These are phyloP conservation scores for Viola odorata DNA, from an alignment of 345 rosid genomes.

Conservation along the genomic window DNA sequence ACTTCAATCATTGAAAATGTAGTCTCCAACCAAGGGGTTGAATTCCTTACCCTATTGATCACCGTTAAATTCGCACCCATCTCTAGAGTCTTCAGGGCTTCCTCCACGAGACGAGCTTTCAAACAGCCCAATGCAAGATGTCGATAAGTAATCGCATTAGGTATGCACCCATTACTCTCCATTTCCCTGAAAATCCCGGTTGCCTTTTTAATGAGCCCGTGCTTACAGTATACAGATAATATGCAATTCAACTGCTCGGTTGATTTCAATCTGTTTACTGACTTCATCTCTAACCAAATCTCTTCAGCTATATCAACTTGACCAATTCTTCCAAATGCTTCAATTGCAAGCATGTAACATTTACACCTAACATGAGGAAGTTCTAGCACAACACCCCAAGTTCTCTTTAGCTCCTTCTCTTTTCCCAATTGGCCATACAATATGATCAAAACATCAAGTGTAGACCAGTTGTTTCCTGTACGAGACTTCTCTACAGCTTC, in stretches of 20 bases:
- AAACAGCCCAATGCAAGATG: slow-evolving; percentile 90
- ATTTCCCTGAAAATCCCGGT: slow-evolving; percentile 57
- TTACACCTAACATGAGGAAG: slow-evolving; percentile 54
- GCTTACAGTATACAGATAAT: slow-evolving; percentile 62
- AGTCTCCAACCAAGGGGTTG: slow-evolving; percentile 88
- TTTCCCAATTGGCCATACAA: slow-evolving; percentile 66
- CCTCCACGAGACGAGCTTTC: slow-evolving; percentile 50
- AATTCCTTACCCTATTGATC: slow-evolving; percentile 48
- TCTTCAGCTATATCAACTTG: slow-evolving; percentile 61
- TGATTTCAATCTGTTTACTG: slow-evolving; percentile 42
- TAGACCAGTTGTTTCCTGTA: slow-evolving; percentile 80
- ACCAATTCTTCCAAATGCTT: slow-evolving; percentile 68
- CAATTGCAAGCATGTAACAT: slow-evolving; percentile 64
- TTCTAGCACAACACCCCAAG: slow-evolving; percentile 51
- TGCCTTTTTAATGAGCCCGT: slow-evolving; percentile 58
- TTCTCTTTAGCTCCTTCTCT: slow-evolving; percentile 53
- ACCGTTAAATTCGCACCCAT: slow-evolving; percentile 41
- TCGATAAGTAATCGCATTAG: slow-evolving; percentile 73
- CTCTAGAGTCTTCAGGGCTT: slow-evolving; percentile 65
- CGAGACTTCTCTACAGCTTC: slow-evolving; percentile 68
- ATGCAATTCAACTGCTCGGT: slow-evolving; percentile 76
- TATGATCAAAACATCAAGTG: slow-evolving; percentile 70
- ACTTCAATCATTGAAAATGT: slow-evolving; percentile 61
- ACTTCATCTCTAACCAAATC: slow-evolving; percentile 75
- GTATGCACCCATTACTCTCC: slow-evolving; percentile 45